Base-by-base conservation (phyloP, 1,284 basidiomycete genomes). In the Papiliotrema fonsecae region DNA sequence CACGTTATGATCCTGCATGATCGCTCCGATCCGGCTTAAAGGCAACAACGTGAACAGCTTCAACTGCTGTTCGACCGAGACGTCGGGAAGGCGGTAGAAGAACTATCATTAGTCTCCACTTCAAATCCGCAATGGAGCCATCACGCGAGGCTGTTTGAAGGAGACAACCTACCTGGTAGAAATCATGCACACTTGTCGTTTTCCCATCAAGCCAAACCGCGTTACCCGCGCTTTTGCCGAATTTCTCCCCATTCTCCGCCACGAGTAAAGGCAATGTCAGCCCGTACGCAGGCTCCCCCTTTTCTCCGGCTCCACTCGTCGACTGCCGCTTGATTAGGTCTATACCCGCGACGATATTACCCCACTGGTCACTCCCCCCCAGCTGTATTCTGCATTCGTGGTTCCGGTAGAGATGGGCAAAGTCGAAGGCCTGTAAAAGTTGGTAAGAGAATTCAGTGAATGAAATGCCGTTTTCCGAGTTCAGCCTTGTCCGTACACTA, bases 361-460 rank as follows among this genome's bases (percentile, higher is more conserved):
- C 94, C 85, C 93, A 93, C 70, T 99, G 96, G 70, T 99, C 96
- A 0, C 88, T 91, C 3, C 96, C 96, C 41, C 96, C 96, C 36
- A 98, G 75, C 73, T 99, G 96, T 38, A 97, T 80, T 2, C 83
- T 83, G 71, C 94, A 97, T 0, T 76, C 76, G 43, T 81, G 77
- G 1, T 49, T 26, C 2, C 77, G 76, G 73, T 93, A 78, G 2
- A 99, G 79, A 53, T 85, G 77, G 54, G 85, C 81, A 73, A 97
- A 99, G 73, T 99, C 96, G 72, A 91, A 88, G 2, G 91, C 96
- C 75, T 99, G 96, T 11, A 99, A 79, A 22, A 99, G 83, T 67
- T 99, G 94, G 70, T 98, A 99, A 4, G 86, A 85, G 74, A 98
- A 97, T 69, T 99, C 96, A 18, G 93, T 92, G 76, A 96, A 98